Conservation (phyloP, 208 protist genomes). For the Naegleria fowleri region DNA sequence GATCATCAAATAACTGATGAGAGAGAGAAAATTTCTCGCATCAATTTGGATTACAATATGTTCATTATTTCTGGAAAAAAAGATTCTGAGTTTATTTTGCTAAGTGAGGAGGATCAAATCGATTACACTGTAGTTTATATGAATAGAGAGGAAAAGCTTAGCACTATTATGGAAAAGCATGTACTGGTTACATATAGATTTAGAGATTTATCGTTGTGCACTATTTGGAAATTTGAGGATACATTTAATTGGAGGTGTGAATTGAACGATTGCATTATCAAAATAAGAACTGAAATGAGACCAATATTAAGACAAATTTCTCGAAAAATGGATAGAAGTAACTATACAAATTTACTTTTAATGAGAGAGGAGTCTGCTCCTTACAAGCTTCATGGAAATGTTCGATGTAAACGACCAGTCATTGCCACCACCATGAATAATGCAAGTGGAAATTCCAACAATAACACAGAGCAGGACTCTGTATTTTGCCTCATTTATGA, state of each 20-base stretch:
- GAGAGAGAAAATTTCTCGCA: background rate
- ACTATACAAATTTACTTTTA: background rate
- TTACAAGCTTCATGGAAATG: background rate
- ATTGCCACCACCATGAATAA: background rate
- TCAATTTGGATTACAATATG: background rate
- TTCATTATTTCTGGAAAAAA: background rate
- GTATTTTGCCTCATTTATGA: background rate
- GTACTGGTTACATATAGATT: background rate
- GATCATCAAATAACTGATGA: background rate
- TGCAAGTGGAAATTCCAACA: background rate
- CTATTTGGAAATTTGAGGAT: background rate
- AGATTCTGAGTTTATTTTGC: background rate
- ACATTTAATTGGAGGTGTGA: background rate
- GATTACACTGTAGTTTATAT: background rate
- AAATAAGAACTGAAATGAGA: background rate
- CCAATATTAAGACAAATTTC: background rate
- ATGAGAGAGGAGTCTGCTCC: background rate
- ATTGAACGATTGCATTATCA: background rate
- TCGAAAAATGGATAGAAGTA: background rate
- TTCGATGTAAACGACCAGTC: background rate
- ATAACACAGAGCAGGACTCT: background rate
- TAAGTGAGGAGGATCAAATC: background rate
- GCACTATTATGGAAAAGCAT: background rate
- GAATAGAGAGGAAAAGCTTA: background rate
- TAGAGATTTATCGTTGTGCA: background rate